Conservation (phyloP, 1,284 basidiomycete species). For the Moniliella sp. region DNA sequence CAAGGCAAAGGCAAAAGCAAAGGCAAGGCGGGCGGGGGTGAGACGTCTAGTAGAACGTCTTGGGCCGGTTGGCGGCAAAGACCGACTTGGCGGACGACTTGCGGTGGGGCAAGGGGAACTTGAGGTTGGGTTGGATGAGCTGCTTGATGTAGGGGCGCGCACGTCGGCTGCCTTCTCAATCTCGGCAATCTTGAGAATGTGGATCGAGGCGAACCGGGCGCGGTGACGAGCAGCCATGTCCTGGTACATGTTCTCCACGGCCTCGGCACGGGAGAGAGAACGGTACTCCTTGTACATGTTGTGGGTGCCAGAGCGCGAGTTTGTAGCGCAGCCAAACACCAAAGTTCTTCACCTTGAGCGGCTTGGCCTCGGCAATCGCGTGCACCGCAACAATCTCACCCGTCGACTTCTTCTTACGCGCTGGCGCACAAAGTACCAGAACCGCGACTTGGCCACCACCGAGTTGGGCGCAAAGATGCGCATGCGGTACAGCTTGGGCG, state of each 20-base stretch:
- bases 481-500: slow-evolving; percentile 98
- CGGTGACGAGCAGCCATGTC: slow-evolving; percentile 98
- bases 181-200: slow-evolving; percentile 80
- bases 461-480: slow-evolving; percentile 97
- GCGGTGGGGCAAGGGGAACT: slow-evolving; percentile 94
- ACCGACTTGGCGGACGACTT: slow-evolving; percentile 34
- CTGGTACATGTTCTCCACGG: slow-evolving; percentile 91
- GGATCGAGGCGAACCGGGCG: slow-evolving; percentile 94
- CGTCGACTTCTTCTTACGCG: slow-evolving; percentile 87
- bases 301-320: slow-evolving; percentile 34
- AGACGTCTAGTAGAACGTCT: slow-evolving; percentile 37
- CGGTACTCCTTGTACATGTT: slow-evolving; percentile 69
- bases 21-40: too few species aligned
- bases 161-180: slow-evolving; percentile 76
- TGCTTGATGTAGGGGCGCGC: slow-evolving; percentile 80
- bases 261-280: slow-evolving; percentile 76
- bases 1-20: too few species aligned
- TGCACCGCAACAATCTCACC: slow-evolving; percentile 98
- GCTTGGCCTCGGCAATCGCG: slow-evolving; percentile 67
- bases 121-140: slow-evolving; percentile 66
- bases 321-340: slow-evolving; percentile 97
- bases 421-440: slow-evolving; percentile 94
- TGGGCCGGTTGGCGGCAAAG: slow-evolving; percentile 36
- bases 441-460: slow-evolving; percentile 89
- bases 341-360: slow-evolving; percentile 97